Conservation (phyloP, 345 rosid genomes). For the Eucalyptus virginea region DNA sequence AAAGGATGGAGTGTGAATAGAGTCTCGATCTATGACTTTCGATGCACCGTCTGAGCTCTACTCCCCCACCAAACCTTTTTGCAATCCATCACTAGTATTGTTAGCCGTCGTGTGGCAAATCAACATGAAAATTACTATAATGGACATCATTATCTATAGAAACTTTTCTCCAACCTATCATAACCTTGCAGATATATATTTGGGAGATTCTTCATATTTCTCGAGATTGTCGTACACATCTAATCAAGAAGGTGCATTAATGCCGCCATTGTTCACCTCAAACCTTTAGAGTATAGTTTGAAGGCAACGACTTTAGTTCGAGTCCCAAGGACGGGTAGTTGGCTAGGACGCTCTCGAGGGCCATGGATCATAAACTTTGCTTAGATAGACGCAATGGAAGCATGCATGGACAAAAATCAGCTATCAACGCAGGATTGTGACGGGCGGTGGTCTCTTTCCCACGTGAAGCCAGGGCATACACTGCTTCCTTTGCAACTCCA, state of each 20-base stretch:
- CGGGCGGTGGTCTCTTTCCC: neutral
- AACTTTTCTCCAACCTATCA: neutral
- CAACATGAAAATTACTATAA: neutral
- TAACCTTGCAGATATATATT: fast-evolving
- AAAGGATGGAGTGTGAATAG: neutral
- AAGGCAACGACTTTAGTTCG: fast-evolving
- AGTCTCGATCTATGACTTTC: fast-evolving
- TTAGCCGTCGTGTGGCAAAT: fast-evolving
- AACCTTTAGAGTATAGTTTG: neutral
- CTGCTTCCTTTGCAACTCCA: neutral
- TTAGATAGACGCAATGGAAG: neutral
- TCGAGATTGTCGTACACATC: fast-evolving
- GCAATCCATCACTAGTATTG: neutral
- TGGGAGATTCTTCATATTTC: fast-evolving
- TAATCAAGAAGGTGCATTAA: neutral
- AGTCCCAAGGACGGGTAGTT: neutral
- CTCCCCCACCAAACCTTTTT: neutral
- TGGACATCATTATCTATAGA: fast-evolving
- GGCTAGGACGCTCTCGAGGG: neutral
- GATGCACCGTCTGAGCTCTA: fast-evolving
- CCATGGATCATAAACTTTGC: neutral
- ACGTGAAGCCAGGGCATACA: neutral
- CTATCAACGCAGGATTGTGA: neutral
- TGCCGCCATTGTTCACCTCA: neutral
- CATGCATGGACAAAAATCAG: neutral